These are phyloP conservation scores for Agaricus sinodeliciosus DNA, from an alignment of 768 basidiomycete species.

Conservation along the genomic window DNA sequence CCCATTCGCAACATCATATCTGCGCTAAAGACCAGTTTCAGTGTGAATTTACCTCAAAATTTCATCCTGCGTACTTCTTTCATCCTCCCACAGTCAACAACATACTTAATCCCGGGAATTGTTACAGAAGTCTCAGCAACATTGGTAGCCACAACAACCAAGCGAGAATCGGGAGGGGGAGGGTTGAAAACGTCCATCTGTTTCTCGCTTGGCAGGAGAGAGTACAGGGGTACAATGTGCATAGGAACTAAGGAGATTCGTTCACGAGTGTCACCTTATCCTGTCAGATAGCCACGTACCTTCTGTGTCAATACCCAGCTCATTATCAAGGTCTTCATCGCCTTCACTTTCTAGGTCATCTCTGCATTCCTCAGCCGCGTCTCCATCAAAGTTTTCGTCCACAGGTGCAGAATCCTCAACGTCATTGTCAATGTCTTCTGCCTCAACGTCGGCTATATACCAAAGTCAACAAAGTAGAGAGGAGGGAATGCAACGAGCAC, in stretches of 20 bases:
- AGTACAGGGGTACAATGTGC: constrained; percentile 93
- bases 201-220: constrained; percentile 85
- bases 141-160: constrained; percentile 94
- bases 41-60: neutral
- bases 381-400: constrained; percentile 56
- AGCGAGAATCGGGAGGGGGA: constrained; percentile 72
- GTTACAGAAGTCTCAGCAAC: constrained; percentile 96
- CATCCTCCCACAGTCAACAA: constrained; percentile 92
- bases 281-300: constrained; percentile 29
- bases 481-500: constrained; percentile 20
- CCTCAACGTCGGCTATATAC: constrained; percentile 61
- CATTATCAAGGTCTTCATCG: constrained; percentile 48
- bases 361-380: constrained; percentile 59
- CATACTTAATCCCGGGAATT: constrained; percentile 95
- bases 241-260: constrained; percentile 60
- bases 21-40: constrained; percentile 44
- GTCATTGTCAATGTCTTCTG: constrained; percentile 62
- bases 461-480: neutral
- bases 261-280: neutral
- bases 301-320: constrained; percentile 59
- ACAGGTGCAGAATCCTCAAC: constrained; percentile 6
- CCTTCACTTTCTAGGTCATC: constrained; percentile 75
- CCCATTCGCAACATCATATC: constrained; percentile 72
- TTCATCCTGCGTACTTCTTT: constrained; percentile 62
- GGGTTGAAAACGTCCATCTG: constrained; percentile 90